Conservation (phyloP, 164 flowering plant species). For the Aristolochia californica region DNA sequence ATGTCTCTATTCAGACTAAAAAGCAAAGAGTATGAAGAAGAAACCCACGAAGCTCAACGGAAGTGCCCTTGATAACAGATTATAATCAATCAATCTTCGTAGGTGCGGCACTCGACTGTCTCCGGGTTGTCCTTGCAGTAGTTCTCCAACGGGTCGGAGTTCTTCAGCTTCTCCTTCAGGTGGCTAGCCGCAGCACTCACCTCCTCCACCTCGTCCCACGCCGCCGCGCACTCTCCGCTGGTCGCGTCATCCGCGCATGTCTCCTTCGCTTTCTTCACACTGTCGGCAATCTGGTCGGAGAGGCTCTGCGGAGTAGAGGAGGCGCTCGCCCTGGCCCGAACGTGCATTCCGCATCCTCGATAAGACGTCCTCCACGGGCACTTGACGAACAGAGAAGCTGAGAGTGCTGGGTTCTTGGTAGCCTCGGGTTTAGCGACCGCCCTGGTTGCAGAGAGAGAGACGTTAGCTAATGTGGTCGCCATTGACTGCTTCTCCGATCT, state of each 20-base stretch:
- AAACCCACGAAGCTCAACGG: no score
- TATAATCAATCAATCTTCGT: constrained; percentile 28
- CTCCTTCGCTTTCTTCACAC: constrained; percentile 38
- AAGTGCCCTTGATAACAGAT: no score
- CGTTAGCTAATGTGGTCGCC: constrained; percentile 39
- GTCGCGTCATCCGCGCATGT: constrained; percentile 29
- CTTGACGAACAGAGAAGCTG: constrained; percentile 18
- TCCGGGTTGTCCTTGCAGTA: constrained; percentile 86
- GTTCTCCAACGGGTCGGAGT: constrained; percentile 57
- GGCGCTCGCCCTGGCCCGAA: constrained; percentile 17
- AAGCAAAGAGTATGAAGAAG: no score
- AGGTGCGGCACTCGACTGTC: constrained; percentile 84
- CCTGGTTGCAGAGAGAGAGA: constrained; percentile 35
- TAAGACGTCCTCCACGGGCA: constrained; percentile 25
- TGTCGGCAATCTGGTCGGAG: constrained; percentile 30
- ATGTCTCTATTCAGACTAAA: no score
- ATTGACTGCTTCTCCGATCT: no score
- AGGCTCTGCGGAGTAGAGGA: constrained; percentile 17
- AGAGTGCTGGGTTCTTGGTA: constrained; percentile 10
- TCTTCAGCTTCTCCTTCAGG: constrained; percentile 42
- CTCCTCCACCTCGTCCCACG: constrained; percentile 93
- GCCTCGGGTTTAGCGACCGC: constrained; percentile 24
- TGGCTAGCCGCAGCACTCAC: constrained; percentile 83
- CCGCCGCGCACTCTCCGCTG: constrained; percentile 61
- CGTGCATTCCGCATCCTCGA: constrained; percentile 11